Evolutionary conservation across 1,284 basidiomycete species (phyloP).

Genomic region (Fomitiporia mediterranea): DNA sequence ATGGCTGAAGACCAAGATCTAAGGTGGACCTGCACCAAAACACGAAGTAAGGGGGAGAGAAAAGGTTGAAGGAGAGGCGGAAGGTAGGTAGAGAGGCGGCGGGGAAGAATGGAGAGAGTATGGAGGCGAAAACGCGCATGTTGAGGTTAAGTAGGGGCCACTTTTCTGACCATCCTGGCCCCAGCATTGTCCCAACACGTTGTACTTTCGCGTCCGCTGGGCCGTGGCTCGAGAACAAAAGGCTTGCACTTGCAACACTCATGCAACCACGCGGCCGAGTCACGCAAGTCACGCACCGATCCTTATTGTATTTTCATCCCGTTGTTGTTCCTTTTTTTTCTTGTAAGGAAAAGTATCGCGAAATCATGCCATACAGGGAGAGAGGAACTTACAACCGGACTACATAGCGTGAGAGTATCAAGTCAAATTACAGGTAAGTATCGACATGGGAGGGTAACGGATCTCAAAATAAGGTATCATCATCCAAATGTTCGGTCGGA

Average conservation of each 20-base stretch:
- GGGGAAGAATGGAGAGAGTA: not conserved
- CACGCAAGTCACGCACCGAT: not conserved
- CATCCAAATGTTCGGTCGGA: constrained; percentile 3
- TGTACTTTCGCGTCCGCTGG: not conserved
- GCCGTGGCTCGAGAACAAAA: constrained; percentile 6
- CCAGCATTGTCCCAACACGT: constrained; percentile 9
- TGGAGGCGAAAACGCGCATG: not conserved
- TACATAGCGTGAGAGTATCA: not conserved
- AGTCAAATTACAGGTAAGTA: constrained; percentile 8
- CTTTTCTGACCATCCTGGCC: not conserved
- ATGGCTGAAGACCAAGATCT: not conserved
- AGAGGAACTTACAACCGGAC: not conserved
- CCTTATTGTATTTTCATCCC: not conserved
- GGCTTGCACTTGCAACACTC: not conserved
- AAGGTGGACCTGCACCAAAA: constrained; percentile 21
- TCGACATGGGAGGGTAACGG: constrained; percentile 13
- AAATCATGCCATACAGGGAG: not conserved
- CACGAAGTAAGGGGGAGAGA: constrained; percentile 1
- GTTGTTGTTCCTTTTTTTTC: constrained; percentile 6
- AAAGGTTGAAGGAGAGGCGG: not conserved
- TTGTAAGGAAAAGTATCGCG: not conserved
- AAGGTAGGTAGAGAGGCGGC: not conserved
- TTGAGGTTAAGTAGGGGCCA: constrained; percentile 6
- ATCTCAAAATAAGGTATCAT: constrained; percentile 15
- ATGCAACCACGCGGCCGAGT: not conserved